phyloP scores from a whole-genome alignment of 331 rosid species.

The Quercus tomentella region DNA sequence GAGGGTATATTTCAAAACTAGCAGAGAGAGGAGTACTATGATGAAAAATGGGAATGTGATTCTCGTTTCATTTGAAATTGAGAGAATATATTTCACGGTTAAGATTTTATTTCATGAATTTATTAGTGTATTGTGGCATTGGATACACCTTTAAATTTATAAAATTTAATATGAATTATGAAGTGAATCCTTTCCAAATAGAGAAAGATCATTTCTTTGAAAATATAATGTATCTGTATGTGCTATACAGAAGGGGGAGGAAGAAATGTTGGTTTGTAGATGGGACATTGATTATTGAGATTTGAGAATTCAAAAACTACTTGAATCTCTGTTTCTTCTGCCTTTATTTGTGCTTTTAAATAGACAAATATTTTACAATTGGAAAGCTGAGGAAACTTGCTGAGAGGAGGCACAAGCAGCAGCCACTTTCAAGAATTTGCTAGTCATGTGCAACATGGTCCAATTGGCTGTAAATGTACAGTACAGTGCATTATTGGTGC shows the following conservation, averaged over 20 bases:
- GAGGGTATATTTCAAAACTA: too few relatives aligned
- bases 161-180: neutral
- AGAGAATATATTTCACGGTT: too few relatives aligned
- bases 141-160: too few relatives aligned
- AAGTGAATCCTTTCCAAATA: too few relatives aligned
- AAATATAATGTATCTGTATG: neutral
- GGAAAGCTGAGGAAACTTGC: neutral
- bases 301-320: neutral
- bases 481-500: too few relatives aligned
- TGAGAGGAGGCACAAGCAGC: neutral
- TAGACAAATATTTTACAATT: neutral
- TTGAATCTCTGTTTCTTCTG: neutral
- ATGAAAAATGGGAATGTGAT: too few relatives aligned
- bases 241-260: neutral
- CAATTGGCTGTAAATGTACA: neutral
- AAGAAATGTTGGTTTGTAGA: neutral
- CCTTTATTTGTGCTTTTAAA: neutral
- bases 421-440: neutral
- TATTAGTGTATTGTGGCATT: too few relatives aligned
- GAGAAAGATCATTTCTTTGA: neutral
- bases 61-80: too few relatives aligned
- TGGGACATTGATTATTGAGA: neutral
- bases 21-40: too few relatives aligned
- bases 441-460: neutral
- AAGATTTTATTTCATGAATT: too few relatives aligned